These are phyloP conservation scores for Verticillium klebahnii DNA, from an alignment of 2,329 filamentous ascomycete species.

Conservation along the genomic window DNA sequence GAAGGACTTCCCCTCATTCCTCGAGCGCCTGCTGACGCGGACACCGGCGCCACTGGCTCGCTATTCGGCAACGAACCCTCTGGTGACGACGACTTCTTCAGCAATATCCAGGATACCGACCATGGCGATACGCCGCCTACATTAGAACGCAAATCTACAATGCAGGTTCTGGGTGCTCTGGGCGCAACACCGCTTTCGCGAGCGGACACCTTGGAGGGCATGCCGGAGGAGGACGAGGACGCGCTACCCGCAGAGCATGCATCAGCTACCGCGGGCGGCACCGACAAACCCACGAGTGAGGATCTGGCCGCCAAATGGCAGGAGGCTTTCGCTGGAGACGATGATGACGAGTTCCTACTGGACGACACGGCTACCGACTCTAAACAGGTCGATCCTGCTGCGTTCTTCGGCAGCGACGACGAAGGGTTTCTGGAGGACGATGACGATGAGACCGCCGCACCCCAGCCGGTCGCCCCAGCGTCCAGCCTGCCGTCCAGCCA, in stretches of 20 bases:
- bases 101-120: conserved; percentile 36
- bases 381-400: conserved; percentile 54
- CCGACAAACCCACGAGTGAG: conserved; percentile 34
- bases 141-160: conserved; percentile 66
- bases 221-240: conserved; percentile 23
- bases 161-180: conserved; percentile 56
- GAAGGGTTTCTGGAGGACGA: conserved; percentile 79
- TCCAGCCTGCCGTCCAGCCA: conserved; percentile 13
- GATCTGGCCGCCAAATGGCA: conserved; percentile 81
- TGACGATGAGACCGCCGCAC: conserved; percentile 29
- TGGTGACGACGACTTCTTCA: conserved; percentile 60
- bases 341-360: conserved; percentile 61
- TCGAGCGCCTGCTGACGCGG: conserved; percentile 15
- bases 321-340: conserved; percentile 70
- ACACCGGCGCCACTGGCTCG: conserved; percentile 2
- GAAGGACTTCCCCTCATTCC: conserved; percentile 64
- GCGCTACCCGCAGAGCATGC: conserved; percentile 14
- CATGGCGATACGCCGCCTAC: conserved; percentile 21
- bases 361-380: conserved; percentile 45
- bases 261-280: conserved; percentile 14
- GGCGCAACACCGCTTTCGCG: conserved; percentile 24
- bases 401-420: conserved; percentile 76
- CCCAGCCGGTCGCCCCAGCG: conserved; percentile 11
- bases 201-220: conserved; percentile 20
- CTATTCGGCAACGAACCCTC: conserved; percentile 40